These are phyloP conservation scores for Fusarium nodosum DNA, from an alignment of 2,329 filamentous ascomycete species.

Conservation along the genomic window DNA sequence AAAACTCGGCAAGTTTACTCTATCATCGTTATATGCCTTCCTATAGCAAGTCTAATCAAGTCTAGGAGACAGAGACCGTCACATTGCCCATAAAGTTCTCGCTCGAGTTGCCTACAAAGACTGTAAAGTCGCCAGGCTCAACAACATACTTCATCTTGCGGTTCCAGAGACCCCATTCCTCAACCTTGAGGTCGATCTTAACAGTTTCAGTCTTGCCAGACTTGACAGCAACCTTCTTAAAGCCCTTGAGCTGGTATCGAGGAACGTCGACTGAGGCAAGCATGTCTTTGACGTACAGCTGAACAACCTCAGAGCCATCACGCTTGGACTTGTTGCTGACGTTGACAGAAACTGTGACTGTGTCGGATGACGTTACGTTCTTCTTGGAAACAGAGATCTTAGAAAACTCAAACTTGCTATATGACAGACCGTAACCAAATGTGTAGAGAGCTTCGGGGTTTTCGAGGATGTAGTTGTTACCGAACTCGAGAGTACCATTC, in stretches of 20 bases:
- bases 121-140: slow-evolving; percentile 76
- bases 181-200: slow-evolving; percentile 66
- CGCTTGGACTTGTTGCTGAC: slow-evolving; percentile 71
- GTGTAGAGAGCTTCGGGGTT: slow-evolving; percentile 71
- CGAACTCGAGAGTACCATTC: slow-evolving; percentile 74
- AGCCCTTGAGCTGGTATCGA: slow-evolving; percentile 74
- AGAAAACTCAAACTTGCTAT: slow-evolving; percentile 73
- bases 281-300: slow-evolving; percentile 75
- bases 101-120: slow-evolving; percentile 73
- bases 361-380: slow-evolving; percentile 63
- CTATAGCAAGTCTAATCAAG: neutral
- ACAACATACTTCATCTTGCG: slow-evolving; percentile 79
- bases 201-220: slow-evolving; percentile 70
- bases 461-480: slow-evolving; percentile 74
- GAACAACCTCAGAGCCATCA: slow-evolving; percentile 76
- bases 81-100: slow-evolving; percentile 67
- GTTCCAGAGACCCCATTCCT: slow-evolving; percentile 69
- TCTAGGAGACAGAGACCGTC: slow-evolving; percentile 64
- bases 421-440: slow-evolving; percentile 77
- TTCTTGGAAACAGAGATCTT: slow-evolving; percentile 65
- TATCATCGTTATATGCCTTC: neutral
- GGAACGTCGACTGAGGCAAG: slow-evolving; percentile 73
- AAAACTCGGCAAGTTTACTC: neutral
- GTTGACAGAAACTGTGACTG: slow-evolving; percentile 69
- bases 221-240: slow-evolving; percentile 73